Base-by-base conservation (phyloP, 192 early-diverging fungal species). In the Nowakowskiella sp. region DNA sequence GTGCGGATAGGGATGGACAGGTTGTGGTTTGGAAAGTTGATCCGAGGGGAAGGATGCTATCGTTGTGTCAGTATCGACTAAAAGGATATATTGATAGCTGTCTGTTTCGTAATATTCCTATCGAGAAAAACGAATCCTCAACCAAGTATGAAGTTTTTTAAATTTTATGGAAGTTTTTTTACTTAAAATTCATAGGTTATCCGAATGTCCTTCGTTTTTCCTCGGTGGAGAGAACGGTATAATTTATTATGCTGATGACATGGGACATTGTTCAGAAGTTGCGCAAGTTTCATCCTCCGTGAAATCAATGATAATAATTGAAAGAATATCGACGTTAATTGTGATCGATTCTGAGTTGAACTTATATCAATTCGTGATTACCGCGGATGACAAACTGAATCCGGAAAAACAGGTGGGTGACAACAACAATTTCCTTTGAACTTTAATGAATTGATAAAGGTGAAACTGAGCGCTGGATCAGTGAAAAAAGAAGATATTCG, bases 21-120 rank as follows among this genome's bases (percentile, higher is more conserved):
- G 67, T 75, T 10, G 58, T 75, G 7, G 70, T 78, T 4, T 78
- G 76, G 76, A 78, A 75, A 63, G 65, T 70, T 21, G 76, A 78
- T 53, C 25, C 36, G 3, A 52, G 68, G 1, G 76, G 76, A 0
- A 62, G 65, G 42, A 43, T 78, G 3, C 22, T 57, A 0, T 55
- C 68, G 4, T 28, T 72, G 23, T 75, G 68, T 30, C 76, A 78
- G 33, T 75, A 75, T 47, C 54, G 76, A 0, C 60, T 78, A 9
- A 67, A 62, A 31, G 59, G 58, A 31, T 2, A 31, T 2, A 36
- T 66, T 21, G 39, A 47, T 9, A 42, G 13, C 19, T 56, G 55
- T 21, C 3, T 58, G 23, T 57, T 59, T 9, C 10, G 49, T 23
- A 42, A 43, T 9, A 42, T 23, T 43, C 21, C 10, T 47, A 22